phyloP scores from a whole-genome alignment of 2,329 filamentous ascomycete species.

The Mariannaea sp. region DNA sequence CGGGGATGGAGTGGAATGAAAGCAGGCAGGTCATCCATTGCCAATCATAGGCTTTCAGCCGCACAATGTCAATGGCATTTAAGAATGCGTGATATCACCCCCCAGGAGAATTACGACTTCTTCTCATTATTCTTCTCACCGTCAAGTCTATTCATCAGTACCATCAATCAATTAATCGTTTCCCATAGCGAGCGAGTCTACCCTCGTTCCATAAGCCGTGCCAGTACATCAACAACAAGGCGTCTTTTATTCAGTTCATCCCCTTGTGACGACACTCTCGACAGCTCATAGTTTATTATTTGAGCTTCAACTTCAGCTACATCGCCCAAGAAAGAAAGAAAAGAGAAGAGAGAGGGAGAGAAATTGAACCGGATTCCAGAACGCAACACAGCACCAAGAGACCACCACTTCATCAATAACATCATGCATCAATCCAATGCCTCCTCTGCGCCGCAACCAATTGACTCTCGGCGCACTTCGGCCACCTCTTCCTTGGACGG shows the following conservation, averaged over 20 bases:
- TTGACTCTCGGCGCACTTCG: slow-evolving; percentile 20
- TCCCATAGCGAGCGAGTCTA: not conserved
- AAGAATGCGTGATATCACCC: slow-evolving; percentile 14
- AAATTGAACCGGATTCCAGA: too few species aligned
- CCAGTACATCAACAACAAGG: not conserved
- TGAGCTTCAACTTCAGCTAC: not conserved
- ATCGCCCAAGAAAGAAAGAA: too few species aligned
- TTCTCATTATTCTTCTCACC: not conserved
- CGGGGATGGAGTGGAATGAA: slow-evolving; percentile 1
- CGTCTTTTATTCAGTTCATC: too few species aligned
- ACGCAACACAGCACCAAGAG: not conserved
- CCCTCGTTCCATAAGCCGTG: slow-evolving; percentile 13
- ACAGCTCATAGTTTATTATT: too few species aligned
- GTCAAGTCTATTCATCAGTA: not conserved
- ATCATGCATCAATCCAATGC: slow-evolving; percentile 14
- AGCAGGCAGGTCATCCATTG: not conserved
- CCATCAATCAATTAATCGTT: not conserved
- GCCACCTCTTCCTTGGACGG: slow-evolving; percentile 30
- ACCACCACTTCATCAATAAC: slow-evolving; percentile 13
- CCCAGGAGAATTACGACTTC: not conserved
- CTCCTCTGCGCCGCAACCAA: slow-evolving; percentile 18
- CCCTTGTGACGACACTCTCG: not conserved
- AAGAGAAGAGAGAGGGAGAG: too few species aligned
- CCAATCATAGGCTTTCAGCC: slow-evolving; percentile 14
- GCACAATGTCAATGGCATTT: slow-evolving; percentile 18